Base-by-base conservation (phyloP, 768 basidiomycete species). In the Suillus sp. region DNA sequence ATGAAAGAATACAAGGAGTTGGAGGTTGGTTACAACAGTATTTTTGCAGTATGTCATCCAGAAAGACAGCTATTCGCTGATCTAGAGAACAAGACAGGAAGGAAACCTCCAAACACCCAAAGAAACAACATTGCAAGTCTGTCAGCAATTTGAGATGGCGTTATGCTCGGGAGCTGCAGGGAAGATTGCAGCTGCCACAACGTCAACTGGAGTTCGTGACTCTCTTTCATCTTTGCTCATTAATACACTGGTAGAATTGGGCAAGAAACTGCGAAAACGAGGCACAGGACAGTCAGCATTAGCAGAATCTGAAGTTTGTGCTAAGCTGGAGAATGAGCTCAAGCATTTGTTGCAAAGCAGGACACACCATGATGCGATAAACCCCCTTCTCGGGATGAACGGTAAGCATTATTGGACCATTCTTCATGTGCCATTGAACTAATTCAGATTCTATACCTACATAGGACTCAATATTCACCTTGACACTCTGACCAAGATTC, bases 11-110 rank as follows among this genome's bases (percentile, higher is more conserved):
- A 69, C 6, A 81, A 79, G 50, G 67, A 68, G 54, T 66, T 71
- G 0, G 68, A 78, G 38, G 62, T 68, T 1, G 78, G 81, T 1
- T 83, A 73, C 66, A 69, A 78, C 56, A 56, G 37, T 1, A 45
- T 82, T 11, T 82, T 79, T 42, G 4, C 59, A 57, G 77, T 77
- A 60, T 55, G 30, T 32, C 30, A 32, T n/a, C n/a, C n/a, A n/a
- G n/a, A n/a, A n/a, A n/a, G n/a, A n/a, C n/a, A n/a, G n/a, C n/a
- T n/a, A 40, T 42, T 5, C 0, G 9, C 25, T 37, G 43, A 35
- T 27, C 43, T 43, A 1, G 22, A 13, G n/a, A 35, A 27, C 3
- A 6, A 35, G 3, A 22, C 40, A 59, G 58, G 18, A 30, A 37
- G 58, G 58, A 11, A 43, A 14, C 1, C 10, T 32, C 5, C 42